These are phyloP conservation scores for Endocarpon pusillum DNA, from an alignment of 495 filamentous ascomycete genomes.

Conservation along the genomic window DNA sequence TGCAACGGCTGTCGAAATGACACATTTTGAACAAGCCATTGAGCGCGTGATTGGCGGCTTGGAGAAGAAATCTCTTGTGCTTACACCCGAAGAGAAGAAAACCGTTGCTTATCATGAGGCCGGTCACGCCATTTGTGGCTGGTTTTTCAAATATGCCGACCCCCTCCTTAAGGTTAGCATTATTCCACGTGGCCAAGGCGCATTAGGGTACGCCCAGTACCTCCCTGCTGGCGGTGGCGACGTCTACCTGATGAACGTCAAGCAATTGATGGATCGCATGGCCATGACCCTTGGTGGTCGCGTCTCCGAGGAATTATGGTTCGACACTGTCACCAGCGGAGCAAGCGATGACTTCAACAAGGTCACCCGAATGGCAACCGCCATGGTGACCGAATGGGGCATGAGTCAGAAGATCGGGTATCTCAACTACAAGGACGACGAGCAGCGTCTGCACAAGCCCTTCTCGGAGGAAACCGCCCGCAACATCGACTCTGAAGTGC, in stretches of 20 bases:
- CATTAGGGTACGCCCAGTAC: constrained; percentile 91
- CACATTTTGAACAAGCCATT: constrained; percentile 90
- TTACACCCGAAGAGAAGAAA: constrained; percentile 81
- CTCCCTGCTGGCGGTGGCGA: constrained; percentile 58
- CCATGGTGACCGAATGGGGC: constrained; percentile 96
- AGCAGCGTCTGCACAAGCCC: constrained; percentile 73
- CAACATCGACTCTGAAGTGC: constrained; percentile 79
- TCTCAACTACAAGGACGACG: constrained; percentile 73
- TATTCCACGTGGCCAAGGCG: constrained; percentile 86
- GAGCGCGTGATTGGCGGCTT: constrained; percentile 92
- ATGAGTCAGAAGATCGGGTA: constrained; percentile 90
- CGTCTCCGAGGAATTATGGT: constrained; percentile 88
- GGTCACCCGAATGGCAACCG: constrained; percentile 83
- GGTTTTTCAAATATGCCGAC: constrained; percentile 93
- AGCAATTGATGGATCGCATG: constrained; percentile 98
- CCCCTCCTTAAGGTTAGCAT: constrained; percentile 96
- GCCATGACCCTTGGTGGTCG: constrained; percentile 95
- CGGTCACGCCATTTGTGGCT: constrained; percentile 94
- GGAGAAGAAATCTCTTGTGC: constrained; percentile 88
- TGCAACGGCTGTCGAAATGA: constrained; percentile 61
- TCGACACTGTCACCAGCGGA: constrained; percentile 85
- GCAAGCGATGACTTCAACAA: constrained; percentile 98
- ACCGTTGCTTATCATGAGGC: constrained; percentile 97
- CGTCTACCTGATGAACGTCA: constrained; percentile 82
- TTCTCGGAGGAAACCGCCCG: constrained; percentile 88